phyloP scores from a whole-genome alignment of 345 rosid genomes.

The Hibiscus syriacus region DNA sequence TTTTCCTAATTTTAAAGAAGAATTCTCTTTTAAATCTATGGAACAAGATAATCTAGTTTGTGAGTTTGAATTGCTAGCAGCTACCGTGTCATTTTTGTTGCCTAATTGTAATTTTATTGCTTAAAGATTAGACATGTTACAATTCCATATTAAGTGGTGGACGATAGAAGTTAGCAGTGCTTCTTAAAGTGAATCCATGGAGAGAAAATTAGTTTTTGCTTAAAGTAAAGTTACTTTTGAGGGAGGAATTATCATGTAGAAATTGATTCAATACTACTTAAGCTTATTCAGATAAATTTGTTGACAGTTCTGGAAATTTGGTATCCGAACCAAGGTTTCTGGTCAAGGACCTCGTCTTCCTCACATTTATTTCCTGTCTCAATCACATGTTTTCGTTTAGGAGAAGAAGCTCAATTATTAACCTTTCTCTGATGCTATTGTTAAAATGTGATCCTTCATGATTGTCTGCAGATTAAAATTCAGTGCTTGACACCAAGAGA shows the following conservation, averaged over 20 bases:
- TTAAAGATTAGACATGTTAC: neutral
- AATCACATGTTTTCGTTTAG: neutral
- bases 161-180: neutral
- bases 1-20: neutral
- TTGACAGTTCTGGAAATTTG: neutral
- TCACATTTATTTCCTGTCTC: neutral
- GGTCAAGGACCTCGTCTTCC: neutral
- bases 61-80: neutral
- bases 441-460: conserved; percentile 4
- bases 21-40: neutral
- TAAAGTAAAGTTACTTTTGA: conserved; percentile 8
- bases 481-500: conserved; percentile 42
- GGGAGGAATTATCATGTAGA: neutral
- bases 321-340: neutral
- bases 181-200: neutral
- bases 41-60: neutral
- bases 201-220: neutral
- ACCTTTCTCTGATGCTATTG: neutral
- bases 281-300: neutral
- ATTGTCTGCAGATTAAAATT: conserved; percentile 43
- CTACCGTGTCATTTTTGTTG: neutral
- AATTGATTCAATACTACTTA: neutral
- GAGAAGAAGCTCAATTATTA: neutral
- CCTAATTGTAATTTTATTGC: neutral
- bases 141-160: neutral